These are phyloP conservation scores for Lasiosphaeria miniovina DNA, from an alignment of 495 filamentous ascomycete species.

Conservation along the genomic window DNA sequence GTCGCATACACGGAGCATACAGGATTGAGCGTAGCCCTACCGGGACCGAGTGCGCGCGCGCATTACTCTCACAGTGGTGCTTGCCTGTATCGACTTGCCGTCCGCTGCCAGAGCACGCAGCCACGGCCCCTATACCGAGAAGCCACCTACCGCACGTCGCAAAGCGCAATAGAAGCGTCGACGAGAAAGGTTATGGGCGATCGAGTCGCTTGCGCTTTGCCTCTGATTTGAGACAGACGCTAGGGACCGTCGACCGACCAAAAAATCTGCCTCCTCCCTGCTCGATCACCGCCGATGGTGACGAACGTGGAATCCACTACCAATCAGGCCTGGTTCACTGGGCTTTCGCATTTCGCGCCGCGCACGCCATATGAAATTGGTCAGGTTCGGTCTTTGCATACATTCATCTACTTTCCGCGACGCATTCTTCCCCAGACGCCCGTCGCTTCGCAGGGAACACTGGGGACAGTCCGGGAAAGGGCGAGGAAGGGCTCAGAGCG, in stretches of 20 bases:
- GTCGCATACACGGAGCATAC: neutral
- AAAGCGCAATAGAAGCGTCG: conserved; percentile 5
- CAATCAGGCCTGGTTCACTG: neutral
- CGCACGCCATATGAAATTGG: neutral
- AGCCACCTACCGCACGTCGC: neutral
- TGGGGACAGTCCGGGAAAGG: conserved; percentile 1
- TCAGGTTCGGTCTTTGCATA: no score
- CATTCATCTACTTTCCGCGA: neutral
- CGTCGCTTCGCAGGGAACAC: neutral
- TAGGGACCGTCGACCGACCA: conserved; percentile 4
- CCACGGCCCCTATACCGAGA: neutral
- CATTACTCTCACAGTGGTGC: neutral
- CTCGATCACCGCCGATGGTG: conserved; percentile 6
- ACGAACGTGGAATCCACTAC: neutral
- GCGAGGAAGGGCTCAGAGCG: conserved; percentile 8
- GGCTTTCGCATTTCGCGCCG: neutral
- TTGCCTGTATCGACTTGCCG: neutral
- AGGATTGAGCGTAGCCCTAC: neutral
- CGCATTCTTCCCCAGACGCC: neutral
- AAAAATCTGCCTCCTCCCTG: neutral
- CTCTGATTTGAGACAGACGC: conserved; percentile 11
- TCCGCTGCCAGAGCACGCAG: neutral
- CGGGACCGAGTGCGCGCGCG: conserved; percentile 4
- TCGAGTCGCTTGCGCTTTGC: conserved; percentile 4
- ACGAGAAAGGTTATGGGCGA: conserved; percentile 16